Base-by-base conservation (phyloP, 352 stramenopile species). In the Globisporangium middletonii region DNA sequence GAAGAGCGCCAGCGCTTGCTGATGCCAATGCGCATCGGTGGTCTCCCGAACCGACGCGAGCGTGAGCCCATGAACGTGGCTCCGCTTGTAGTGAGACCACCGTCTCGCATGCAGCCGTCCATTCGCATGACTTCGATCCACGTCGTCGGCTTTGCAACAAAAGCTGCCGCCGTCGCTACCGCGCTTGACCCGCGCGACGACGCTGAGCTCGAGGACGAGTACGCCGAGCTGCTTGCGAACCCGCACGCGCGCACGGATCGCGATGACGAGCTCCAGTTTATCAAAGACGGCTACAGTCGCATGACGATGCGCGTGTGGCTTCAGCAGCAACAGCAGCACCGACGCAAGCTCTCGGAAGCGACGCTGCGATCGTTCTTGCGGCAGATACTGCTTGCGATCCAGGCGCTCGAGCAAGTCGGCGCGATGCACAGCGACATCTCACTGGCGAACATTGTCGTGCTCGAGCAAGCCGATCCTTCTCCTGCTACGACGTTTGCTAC, bases 361-460 rank as follows among this genome's bases (percentile, higher is more conserved):
- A 69, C 64, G 18, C 60, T 90, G 44, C 73, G 71, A 2, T 85
- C 75, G 5, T 81, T 89, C 50, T 54, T 84, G 33, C 65, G 71
- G 11, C 79, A 94, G 63, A 65, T 89, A 59, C 56, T 92, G 49
- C 52, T 89, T 16, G 79, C 74, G 0, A 61, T 88, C 43, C 54
- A 70, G 16, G 75, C 77, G 28, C 59, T 93, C n/a, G 80, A 91
- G 57, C 50, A 55, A 5, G 68, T 65, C 0, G 67, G 71, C 2
- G 62, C 70, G 18, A 61, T 73, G 18, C 80, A 89, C 60, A 58
- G 53, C 15, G 74, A 83, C 26, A 76, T 93, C 51, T 84, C 73
- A 4, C 48, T 69, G 6, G 63, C 68, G 23, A 88, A 69, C 44
- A 85, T 93, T 46, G 57, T 87, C 38, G 80, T 89, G 4, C 55